A percentile compares a stretch with the other conserved stretches of the same genome.
Evolutionary conservation across 129 eudicot species (phyloP).

Genomic region (Kitagawia praeruptora): DNA sequence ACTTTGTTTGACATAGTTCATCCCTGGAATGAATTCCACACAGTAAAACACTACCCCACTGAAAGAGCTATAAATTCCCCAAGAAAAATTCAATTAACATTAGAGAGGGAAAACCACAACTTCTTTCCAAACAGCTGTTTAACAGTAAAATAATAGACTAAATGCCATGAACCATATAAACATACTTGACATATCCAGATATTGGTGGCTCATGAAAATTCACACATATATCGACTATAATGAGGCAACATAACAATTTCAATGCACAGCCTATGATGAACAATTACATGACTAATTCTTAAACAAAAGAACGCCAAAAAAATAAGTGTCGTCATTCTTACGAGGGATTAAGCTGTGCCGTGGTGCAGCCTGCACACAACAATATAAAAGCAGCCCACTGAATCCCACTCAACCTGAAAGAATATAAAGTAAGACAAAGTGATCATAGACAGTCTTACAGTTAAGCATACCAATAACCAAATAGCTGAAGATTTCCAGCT

Average conservation of each 20-base stretch:
- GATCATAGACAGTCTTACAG: neutral
- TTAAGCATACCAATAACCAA: neutral
- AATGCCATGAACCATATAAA: neutral
- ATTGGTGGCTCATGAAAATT: neutral
- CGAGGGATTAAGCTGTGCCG: slow-evolving; percentile 95
- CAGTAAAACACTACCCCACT: neutral
- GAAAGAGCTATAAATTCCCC: neutral
- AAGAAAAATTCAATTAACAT: neutral
- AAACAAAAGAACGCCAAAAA: slow-evolving; percentile 8
- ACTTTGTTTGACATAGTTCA: neutral
- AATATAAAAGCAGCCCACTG: slow-evolving; percentile 99
- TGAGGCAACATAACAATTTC: neutral
- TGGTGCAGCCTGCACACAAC: slow-evolving; percentile 97
- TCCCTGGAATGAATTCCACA: neutral
- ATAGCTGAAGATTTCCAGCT: neutral
- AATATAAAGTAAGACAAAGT: neutral
- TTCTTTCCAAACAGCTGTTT: neutral
- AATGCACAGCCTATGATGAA: neutral
- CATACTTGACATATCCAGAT: neutral
- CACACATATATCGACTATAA: neutral
- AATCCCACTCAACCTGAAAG: slow-evolving; percentile 81
- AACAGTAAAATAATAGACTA: neutral
- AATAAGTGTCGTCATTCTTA: slow-evolving; percentile 33
- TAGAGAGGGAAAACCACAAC: neutral
- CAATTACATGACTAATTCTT: slow-evolving; percentile 10